Conservation (phyloP, 306 rosid genomes). For the Alnus rubra region DNA sequence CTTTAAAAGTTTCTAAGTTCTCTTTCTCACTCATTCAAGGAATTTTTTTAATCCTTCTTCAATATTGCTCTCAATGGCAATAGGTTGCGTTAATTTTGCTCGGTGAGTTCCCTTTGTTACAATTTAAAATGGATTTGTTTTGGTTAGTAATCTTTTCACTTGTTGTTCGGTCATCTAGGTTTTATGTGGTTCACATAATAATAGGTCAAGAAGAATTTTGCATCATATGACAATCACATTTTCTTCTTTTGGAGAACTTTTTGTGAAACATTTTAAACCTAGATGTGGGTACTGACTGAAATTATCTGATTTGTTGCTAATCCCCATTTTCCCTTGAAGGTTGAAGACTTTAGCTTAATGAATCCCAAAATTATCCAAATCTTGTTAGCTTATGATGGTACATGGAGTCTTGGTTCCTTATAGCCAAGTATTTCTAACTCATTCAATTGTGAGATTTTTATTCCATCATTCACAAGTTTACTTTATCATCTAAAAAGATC, state of each 20-base stretch:
- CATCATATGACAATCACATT: neutral
- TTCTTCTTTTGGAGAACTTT: neutral
- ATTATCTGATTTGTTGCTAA: neutral
- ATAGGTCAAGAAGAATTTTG: neutral
- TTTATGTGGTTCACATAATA: neutral
- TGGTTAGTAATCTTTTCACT: neutral
- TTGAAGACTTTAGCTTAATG: neutral
- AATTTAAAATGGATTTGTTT: neutral
- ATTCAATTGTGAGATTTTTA: neutral
- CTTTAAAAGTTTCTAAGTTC: conserved; percentile 4
- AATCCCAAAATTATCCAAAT: neutral
- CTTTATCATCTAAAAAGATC: neutral
- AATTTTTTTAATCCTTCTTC: neutral
- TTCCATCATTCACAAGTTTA: neutral
- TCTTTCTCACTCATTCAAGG: neutral
- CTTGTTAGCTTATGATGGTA: neutral
- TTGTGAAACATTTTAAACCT: neutral
- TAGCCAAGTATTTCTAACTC: neutral
- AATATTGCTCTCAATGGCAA: neutral
- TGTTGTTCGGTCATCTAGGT: neutral
- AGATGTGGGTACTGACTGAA: neutral
- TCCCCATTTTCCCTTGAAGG: neutral
- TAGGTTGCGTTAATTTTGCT: neutral
- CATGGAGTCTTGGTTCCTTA: neutral
- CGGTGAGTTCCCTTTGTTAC: conserved; percentile 23